Conservation (phyloP, 257 asterid genomes). For the Solanum stenotomum region DNA sequence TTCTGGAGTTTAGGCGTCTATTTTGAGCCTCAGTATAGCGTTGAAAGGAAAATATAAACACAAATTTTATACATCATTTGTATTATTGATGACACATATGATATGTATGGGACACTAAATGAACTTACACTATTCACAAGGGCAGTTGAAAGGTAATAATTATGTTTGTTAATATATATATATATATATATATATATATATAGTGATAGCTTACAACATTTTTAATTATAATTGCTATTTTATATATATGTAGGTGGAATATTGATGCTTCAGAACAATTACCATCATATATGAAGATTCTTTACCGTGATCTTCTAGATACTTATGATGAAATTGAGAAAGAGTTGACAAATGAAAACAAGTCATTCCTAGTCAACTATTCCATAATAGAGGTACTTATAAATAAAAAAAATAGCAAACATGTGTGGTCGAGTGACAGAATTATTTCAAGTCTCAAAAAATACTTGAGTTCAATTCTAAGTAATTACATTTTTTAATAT, state of each 20-base stretch:
- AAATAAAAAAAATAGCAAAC: too few relatives aligned
- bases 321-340: neutral
- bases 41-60: neutral
- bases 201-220: neutral
- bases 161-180: too few relatives aligned
- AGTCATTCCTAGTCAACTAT: neutral
- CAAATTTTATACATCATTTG: neutral
- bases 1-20: neutral
- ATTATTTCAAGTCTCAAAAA: too few relatives aligned
- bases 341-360: neutral
- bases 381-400: slow-evolving; percentile 4
- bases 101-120: neutral
- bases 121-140: neutral
- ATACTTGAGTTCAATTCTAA: too few relatives aligned
- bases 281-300: neutral
- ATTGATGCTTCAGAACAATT: neutral
- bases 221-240: neutral
- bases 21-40: slow-evolving; percentile 15
- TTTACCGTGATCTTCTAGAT: neutral
- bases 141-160: neutral
- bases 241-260: neutral
- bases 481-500: too few relatives aligned
- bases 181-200: too few relatives aligned
- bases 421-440: too few relatives aligned
- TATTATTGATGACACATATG: neutral